A percentile compares a stretch with the other conserved stretches of the same genome.
Evolutionary conservation across 139 green algal species (phyloP).

Genomic region (Volvox reticuliferus): DNA sequence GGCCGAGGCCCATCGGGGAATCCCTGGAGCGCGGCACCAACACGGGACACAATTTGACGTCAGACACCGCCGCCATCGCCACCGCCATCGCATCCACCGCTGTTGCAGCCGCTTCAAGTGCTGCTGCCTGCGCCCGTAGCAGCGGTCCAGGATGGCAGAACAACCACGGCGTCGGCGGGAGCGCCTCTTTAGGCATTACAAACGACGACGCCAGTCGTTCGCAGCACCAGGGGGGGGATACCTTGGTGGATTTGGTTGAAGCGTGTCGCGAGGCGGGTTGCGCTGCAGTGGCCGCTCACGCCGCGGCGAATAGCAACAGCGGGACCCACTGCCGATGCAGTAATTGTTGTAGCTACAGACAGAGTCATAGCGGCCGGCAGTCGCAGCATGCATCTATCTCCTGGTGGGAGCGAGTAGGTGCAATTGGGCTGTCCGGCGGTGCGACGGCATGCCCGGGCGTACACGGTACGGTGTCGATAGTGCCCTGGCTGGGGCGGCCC

Average conservation of each 20-base stretch:
- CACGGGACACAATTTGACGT: too few relatives aligned
- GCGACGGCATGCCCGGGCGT: not conserved
- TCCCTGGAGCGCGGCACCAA: not conserved
- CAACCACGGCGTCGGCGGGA: not conserved
- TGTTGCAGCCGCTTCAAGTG: too few relatives aligned
- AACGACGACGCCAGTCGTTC: not conserved
- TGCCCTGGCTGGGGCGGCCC: not conserved
- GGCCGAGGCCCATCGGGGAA: not conserved
- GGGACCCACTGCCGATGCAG: not conserved
- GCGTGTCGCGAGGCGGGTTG: not conserved
- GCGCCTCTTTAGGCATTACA: not conserved
- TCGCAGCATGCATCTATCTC: not conserved
- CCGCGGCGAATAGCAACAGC: not conserved
- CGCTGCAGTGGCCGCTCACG: not conserved
- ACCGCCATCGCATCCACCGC: too few relatives aligned
- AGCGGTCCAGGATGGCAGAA: not conserved
- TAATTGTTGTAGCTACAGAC: not conserved
- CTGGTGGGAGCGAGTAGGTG: not conserved
- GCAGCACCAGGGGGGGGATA: not conserved
- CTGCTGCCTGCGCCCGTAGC: not conserved
- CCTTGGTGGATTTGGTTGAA: constrained; percentile 7
- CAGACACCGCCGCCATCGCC: too few relatives aligned
- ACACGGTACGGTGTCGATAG: not conserved
- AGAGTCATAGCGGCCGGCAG: not conserved
- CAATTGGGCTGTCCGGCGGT: not conserved